Evolutionary conservation across 2,329 filamentous ascomycete species (phyloP).

Genomic region (Arthrobotrys musiformis): DNA sequence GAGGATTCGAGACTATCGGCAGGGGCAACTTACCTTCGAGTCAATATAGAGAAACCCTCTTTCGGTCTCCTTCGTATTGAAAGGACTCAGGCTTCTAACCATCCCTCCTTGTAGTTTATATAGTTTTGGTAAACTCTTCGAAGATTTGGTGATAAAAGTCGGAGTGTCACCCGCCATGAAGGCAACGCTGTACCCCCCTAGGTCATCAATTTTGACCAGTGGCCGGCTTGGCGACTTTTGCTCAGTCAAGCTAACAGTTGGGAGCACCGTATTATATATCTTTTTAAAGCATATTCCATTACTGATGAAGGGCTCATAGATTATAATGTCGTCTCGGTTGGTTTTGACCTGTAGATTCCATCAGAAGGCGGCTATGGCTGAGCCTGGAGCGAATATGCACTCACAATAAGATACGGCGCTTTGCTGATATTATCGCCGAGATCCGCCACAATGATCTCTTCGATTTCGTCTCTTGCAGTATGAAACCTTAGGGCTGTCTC

Average conservation of each 20-base stretch:
- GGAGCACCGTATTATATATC: constrained; percentile 49
- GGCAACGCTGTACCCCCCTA: constrained; percentile 82
- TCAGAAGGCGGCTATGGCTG: constrained; percentile 5
- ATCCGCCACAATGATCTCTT: constrained; percentile 84
- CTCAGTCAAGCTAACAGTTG: constrained; percentile 45
- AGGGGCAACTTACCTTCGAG: constrained; percentile 64
- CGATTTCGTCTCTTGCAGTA: constrained; percentile 76
- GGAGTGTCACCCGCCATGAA: constrained; percentile 84
- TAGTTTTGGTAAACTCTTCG: constrained; percentile 79
- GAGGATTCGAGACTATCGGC: neutral
- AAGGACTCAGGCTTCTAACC: constrained; percentile 77
- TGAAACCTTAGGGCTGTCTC: constrained; percentile 47
- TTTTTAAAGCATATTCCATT: constrained; percentile 53
- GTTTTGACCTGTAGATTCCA: constrained; percentile 73
- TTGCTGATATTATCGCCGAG: constrained; percentile 78
- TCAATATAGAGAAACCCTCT: constrained; percentile 86
- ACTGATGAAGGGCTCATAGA: constrained; percentile 81
- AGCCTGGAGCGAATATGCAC: constrained; percentile 60
- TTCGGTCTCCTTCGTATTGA: constrained; percentile 81
- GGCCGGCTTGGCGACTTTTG: constrained; percentile 67
- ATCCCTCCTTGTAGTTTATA: constrained; percentile 76
- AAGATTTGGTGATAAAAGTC: constrained; percentile 82
- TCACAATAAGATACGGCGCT: constrained; percentile 82
- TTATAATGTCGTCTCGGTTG: constrained; percentile 80
- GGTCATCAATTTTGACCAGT: constrained; percentile 70